phyloP scores from a whole-genome alignment of 2,329 filamentous ascomycete species.

The Aspergillus felis region DNA sequence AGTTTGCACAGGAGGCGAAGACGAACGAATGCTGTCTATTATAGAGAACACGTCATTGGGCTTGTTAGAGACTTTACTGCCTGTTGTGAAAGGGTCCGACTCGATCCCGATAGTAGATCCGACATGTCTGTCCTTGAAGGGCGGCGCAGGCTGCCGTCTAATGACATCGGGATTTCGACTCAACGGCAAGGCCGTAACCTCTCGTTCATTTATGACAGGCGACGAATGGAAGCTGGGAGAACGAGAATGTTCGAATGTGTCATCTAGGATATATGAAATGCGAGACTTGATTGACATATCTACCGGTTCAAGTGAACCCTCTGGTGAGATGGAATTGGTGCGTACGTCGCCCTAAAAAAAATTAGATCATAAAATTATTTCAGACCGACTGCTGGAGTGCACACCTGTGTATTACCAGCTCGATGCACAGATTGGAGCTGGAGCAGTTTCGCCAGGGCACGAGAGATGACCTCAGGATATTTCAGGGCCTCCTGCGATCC shows the following conservation, averaged over 20 bases:
- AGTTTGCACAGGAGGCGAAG: slow-evolving; percentile 27
- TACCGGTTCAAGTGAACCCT: background rate
- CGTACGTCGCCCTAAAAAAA: background rate
- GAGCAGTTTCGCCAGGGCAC: slow-evolving; percentile 58
- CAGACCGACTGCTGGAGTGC: background rate
- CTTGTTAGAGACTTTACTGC: slow-evolving; percentile 66
- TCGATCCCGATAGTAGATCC: slow-evolving; percentile 68
- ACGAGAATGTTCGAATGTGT: slow-evolving; percentile 7
- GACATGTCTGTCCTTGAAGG: slow-evolving; percentile 55
- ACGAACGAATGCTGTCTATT: slow-evolving; percentile 64
- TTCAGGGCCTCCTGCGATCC: slow-evolving; percentile 55
- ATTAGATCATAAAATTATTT: slow-evolving; percentile 7
- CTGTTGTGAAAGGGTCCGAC: slow-evolving; percentile 48
- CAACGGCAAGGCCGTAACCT: slow-evolving; percentile 15
- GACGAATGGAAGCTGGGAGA: slow-evolving; percentile 25
- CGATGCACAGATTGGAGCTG: slow-evolving; percentile 47
- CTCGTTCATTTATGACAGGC: slow-evolving; percentile 18
- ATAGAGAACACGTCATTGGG: slow-evolving; percentile 58
- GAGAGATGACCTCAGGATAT: slow-evolving; percentile 63
- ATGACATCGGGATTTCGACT: slow-evolving; percentile 20
- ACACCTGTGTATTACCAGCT: slow-evolving; percentile 25
- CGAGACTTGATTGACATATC: slow-evolving; percentile 10
- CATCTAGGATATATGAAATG: slow-evolving; percentile 15
- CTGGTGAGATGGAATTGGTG: background rate
- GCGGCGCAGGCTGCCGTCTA: slow-evolving; percentile 27